Conservation (phyloP, 192 early-diverging fungal species). For the Pilobolus umbonatus region DNA sequence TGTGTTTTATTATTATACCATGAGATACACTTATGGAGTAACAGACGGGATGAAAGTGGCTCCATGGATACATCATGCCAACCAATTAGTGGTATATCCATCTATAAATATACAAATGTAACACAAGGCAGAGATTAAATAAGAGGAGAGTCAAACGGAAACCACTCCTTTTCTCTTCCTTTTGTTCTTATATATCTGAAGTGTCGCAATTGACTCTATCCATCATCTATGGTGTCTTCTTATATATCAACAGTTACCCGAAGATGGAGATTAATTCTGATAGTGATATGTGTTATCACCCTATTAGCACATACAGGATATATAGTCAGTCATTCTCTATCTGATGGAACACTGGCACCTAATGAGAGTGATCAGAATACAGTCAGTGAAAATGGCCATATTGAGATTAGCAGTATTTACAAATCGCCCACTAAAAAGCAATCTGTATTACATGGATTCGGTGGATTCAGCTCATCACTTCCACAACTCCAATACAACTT, state of each 20-base stretch:
- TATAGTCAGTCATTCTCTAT: neutral
- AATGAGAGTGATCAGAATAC: neutral
- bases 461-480: neutral
- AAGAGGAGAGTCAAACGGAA: too few species aligned
- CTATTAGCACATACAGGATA: neutral
- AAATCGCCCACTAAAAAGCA: neutral
- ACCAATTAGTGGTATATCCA: too few species aligned
- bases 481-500: slow-evolving; percentile 22
- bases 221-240: neutral
- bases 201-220: neutral
- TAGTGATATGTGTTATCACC: neutral
- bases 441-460: neutral
- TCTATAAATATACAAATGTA: too few species aligned
- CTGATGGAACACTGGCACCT: neutral
- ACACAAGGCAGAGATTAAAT: too few species aligned
- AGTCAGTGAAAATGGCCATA: neutral
- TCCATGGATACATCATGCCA: too few species aligned
- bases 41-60: too few species aligned
- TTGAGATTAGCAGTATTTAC: neutral
- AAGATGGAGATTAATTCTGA: slow-evolving; percentile 1
- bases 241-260: neutral
- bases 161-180: neutral
- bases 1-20: too few species aligned
- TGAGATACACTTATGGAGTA: too few species aligned
- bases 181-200: neutral